Percentiles rank a stretch among this genome's conserved stretches.
Conservation (phyloP, 345 rosid species). For the Brassica cretica region DNA sequence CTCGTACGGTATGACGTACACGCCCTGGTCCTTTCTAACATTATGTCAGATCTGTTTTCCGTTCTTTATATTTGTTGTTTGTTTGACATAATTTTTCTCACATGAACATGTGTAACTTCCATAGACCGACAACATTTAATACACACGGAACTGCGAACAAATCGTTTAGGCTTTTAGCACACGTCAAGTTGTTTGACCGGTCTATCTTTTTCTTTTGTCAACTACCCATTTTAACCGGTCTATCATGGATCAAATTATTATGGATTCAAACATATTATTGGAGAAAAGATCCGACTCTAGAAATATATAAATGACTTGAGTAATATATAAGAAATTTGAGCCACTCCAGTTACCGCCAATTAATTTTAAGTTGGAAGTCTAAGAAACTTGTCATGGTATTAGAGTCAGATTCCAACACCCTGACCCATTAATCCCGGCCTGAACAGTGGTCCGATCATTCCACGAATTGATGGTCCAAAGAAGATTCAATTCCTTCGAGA, state of each 20-base stretch:
- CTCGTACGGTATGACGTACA: constrained; percentile 24
- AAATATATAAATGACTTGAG: no score
- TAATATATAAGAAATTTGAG: no score
- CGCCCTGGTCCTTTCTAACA: not conserved
- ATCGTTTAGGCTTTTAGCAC: not conserved
- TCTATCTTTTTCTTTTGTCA: no score
- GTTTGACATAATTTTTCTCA: constrained; percentile 5
- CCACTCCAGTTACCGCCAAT: no score
- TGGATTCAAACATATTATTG: not conserved
- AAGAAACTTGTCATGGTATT: no score
- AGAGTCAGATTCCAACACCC: no score
- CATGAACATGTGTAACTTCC: constrained; percentile 5
- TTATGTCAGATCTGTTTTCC: not conserved
- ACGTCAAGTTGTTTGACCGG: not conserved
- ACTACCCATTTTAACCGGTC: not conserved
- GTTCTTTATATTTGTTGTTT: constrained; percentile 6
- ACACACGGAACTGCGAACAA: constrained; percentile 14
- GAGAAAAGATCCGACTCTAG: no score
- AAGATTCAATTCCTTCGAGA: no score
- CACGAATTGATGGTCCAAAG: no score
- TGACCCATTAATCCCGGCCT: no score
- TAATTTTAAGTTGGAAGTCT: no score
- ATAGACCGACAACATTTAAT: constrained; percentile 21
- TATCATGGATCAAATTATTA: not conserved
- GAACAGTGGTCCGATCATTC: no score